Base-by-base conservation (phyloP, 1,284 basidiomycete genomes). In the Leccinum angustisporum region DNA sequence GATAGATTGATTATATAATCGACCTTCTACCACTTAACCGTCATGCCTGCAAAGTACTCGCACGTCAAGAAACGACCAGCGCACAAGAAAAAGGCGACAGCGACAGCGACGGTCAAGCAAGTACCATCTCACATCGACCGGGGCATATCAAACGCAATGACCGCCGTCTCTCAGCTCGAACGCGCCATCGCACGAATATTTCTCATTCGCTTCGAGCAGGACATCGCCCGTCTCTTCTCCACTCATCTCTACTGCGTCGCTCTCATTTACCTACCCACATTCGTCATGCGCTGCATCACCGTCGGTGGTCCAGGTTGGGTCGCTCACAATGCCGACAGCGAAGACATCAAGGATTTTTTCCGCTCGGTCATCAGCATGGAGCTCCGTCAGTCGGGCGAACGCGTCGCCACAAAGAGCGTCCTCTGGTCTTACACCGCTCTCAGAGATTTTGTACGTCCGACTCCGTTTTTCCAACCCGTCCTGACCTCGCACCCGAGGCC, bases 351-450 rank as follows among this genome's bases (percentile, higher is more conserved):
- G 66, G 86, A 89, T 67, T 89, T 87, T 71, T 85, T 89, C 71
- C 79, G 88, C 21, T 78, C 83, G 2, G 81, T 80, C 54, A 82
- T 90, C 63, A 80, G 81, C 60, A 89, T 90, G 87, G 88, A 90
- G 70, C 79, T 90, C 72, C 80, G 87, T 27, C 85, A 90, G 71
- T 86, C 86, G 0, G 87, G 87, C 13, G 87, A 90, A 65, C 80
- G 87, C 30, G 86, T 88, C 21, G 88, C 88, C 14, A 88, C 88
- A 10, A 90, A 89, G 78, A 88, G 86, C 67, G 85, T 89, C 11
- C 74, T 90, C 58, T 90, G 87, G 87, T 87, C 86, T 2, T 90
- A 90, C 73, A 90, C 87, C 2, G 87, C 86, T 36, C 75, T 90
- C 27, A 76, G 88, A 61, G 85, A 90, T 74, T 90, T 90, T 69